Conservation (phyloP, 306 rosid species). For the Medicago arabica region DNA sequence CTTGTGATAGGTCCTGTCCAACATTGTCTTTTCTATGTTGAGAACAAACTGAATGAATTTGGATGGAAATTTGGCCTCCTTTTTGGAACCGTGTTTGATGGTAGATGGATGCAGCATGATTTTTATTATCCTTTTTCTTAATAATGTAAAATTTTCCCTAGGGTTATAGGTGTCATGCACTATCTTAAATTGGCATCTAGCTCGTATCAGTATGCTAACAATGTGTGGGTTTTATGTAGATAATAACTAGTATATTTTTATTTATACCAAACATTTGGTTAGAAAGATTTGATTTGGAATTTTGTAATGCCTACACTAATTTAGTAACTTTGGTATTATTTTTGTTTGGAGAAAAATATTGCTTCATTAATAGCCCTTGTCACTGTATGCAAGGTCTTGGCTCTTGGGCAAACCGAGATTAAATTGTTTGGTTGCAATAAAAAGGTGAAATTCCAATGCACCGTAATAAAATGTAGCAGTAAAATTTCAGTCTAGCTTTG, state of each 20-base stretch:
- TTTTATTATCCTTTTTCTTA: not conserved
- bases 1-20: constrained; percentile 29
- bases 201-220: constrained; percentile 7
- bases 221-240: constrained; percentile 16
- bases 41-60: constrained; percentile 27
- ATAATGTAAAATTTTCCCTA: constrained; percentile 4
- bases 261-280: constrained; percentile 3
- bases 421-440: not conserved
- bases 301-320: constrained; percentile 37
- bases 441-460: not conserved
- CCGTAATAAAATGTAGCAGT: not conserved
- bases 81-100: constrained; percentile 23
- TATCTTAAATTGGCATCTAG: constrained; percentile 19
- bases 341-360: constrained; percentile 10
- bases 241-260: constrained; percentile 12
- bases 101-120: constrained; percentile 20
- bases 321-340: constrained; percentile 5
- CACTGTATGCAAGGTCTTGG: not conserved
- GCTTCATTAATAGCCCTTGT: not conserved
- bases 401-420: not conserved
- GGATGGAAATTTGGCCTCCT: constrained; percentile 5
- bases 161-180: constrained; percentile 28
- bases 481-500: not conserved
- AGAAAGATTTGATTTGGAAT: not conserved
- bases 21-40: constrained; percentile 20